Evolutionary conservation across 2,329 filamentous ascomycete species (phyloP).

Genomic region (Metarhizium guizhouense): DNA sequence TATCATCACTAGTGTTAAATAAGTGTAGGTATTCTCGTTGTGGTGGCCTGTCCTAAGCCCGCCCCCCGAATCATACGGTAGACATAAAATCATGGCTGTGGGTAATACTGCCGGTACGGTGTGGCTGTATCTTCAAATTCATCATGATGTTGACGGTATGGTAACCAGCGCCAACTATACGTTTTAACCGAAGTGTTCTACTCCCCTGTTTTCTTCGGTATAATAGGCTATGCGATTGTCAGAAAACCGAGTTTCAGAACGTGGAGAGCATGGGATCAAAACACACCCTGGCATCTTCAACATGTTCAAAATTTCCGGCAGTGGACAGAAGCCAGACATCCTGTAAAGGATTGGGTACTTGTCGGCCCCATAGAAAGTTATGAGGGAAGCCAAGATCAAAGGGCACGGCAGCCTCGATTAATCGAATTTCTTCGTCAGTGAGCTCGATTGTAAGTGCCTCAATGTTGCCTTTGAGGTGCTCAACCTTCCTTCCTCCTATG

Average conservation of each 20-base stretch:
- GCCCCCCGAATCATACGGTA: neutral
- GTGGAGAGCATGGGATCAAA: neutral
- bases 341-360: conserved; percentile 25
- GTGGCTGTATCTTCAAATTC: neutral
- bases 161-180: conserved; percentile 24
- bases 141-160: conserved; percentile 5
- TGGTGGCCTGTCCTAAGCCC: too few relatives aligned
- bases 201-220: conserved; percentile 28
- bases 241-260: neutral
- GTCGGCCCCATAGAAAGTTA: conserved; percentile 43
- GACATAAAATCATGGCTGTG: neutral
- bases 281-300: conserved; percentile 30
- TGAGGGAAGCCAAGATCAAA: conserved; percentile 62
- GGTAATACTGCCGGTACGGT: neutral
- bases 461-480: conserved; percentile 63
- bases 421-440: conserved; percentile 50
- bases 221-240: conserved; percentile 28
- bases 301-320: conserved; percentile 42
- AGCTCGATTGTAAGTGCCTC: conserved; percentile 55
- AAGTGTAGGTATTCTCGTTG: neutral
- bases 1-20: neutral
- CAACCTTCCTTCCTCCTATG: conserved; percentile 58
- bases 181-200: conserved; percentile 28
- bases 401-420: conserved; percentile 52
- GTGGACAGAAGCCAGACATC: conserved; percentile 36